Evolutionary conservation across 1,284 basidiomycete genomes (phyloP).

Genomic region (Trametes hirsuta): DNA sequence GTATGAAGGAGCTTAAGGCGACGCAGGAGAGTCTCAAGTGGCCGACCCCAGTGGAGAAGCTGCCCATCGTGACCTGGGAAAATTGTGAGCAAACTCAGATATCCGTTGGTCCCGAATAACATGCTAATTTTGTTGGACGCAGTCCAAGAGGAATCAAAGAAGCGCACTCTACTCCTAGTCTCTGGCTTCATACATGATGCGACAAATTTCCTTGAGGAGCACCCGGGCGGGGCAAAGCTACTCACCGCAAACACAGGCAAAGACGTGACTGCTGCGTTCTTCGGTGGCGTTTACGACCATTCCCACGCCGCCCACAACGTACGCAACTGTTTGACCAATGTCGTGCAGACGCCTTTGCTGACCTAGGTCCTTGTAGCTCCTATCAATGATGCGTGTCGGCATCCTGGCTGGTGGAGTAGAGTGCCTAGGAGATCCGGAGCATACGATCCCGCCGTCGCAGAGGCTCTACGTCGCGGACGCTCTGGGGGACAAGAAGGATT

Average conservation of each 20-base stretch:
- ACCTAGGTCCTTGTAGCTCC: constrained; percentile 43
- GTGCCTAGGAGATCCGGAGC: not conserved
- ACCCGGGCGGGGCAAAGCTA: constrained; percentile 78
- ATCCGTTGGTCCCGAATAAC: not conserved
- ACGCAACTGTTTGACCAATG: constrained; percentile 29
- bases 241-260: constrained; percentile 71
- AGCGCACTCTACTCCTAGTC: constrained; percentile 81
- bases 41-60: constrained; percentile 76
- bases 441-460: constrained; percentile 1
- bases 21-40: constrained; percentile 75
- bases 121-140: constrained; percentile 16
- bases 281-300: constrained; percentile 93
- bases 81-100: constrained; percentile 58
- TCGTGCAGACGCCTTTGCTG: constrained; percentile 23
- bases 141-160: constrained; percentile 79
- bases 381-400: constrained; percentile 44
- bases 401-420: constrained; percentile 4
- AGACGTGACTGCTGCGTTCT: constrained; percentile 91
- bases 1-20: constrained; percentile 79
- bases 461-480: constrained; percentile 1
- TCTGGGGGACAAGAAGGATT: not conserved
- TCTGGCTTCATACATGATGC: constrained; percentile 93
- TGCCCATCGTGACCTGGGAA: constrained; percentile 87
- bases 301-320: constrained; percentile 90
- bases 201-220: constrained; percentile 82